phyloP scores from a whole-genome alignment of 116 monocot species.

The Phalaenopsis hybrid region DNA sequence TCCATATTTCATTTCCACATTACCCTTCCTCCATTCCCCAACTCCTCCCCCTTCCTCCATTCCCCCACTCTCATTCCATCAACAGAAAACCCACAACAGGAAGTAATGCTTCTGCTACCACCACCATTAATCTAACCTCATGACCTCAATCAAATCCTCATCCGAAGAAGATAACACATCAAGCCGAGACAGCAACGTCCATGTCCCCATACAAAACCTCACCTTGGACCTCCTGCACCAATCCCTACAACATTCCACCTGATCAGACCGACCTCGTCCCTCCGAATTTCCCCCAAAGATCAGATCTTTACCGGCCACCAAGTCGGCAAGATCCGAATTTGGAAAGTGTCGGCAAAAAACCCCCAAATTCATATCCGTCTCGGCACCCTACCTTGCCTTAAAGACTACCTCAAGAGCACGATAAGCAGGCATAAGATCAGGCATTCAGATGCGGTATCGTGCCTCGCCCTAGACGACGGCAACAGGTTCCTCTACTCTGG shows the following conservation, averaged over 20 bases:
- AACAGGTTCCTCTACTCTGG: constrained; percentile 40
- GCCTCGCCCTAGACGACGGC: constrained; percentile 34
- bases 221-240: background rate
- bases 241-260: background rate
- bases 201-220: constrained; percentile 15
- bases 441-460: constrained; percentile 47
- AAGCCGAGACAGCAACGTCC: constrained; percentile 14
- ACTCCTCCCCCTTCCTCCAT: no score
- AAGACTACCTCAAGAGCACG: constrained; percentile 32
- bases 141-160: constrained; percentile 6
- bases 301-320: constrained; percentile 58
- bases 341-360: constrained; percentile 29
- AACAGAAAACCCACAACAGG: no score
- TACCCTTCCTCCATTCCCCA: no score
- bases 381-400: constrained; percentile 28
- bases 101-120: background rate
- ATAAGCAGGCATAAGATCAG: constrained; percentile 33
- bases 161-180: constrained; percentile 10
- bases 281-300: constrained; percentile 16
- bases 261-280: background rate
- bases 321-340: constrained; percentile 65
- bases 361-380: constrained; percentile 27
- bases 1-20: no score
- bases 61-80: no score
- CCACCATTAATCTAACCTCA: background rate